Evolutionary conservation across 257 asterid species (phyloP).

Genomic region (Nicotiana otophora): DNA sequence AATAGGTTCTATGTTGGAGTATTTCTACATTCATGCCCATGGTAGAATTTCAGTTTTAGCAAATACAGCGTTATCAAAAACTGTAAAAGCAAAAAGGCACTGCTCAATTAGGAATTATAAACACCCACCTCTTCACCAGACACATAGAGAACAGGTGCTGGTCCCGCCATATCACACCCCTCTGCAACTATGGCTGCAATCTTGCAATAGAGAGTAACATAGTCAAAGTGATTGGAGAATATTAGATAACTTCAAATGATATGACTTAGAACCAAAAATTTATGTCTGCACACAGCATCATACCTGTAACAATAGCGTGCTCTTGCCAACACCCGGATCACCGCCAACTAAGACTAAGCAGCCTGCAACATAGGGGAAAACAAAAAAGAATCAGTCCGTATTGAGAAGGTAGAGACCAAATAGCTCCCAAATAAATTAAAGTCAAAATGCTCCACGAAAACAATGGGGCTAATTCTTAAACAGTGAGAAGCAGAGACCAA

Average conservation of each 20-base stretch:
- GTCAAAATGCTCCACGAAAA: not conserved
- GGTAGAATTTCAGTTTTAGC: not conserved
- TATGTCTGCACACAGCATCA: slow-evolving; percentile 6
- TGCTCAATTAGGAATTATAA: not conserved
- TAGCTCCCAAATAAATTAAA: not conserved
- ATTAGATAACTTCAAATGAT: slow-evolving; percentile 2
- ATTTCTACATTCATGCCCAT: not conserved
- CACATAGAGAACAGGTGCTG: slow-evolving; percentile 77
- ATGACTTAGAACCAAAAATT: not conserved
- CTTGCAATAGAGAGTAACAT: slow-evolving; percentile 34
- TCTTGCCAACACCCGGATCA: slow-evolving; percentile 98
- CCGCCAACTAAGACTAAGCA: slow-evolving; percentile 92
- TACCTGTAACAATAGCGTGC: slow-evolving; percentile 92
- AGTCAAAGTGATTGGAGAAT: slow-evolving; percentile 14
- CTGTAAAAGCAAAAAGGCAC: not conserved
- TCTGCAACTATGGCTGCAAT: slow-evolving; percentile 76
- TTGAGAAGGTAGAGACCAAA: not conserved
- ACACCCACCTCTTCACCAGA: slow-evolving; percentile 93
- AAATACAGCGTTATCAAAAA: not conserved
- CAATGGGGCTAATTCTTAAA: not conserved
- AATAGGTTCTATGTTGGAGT: not conserved
- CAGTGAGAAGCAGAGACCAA: not conserved
- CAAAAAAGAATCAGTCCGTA: slow-evolving; percentile 3
- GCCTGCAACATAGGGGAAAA: slow-evolving; percentile 34
- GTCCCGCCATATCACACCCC: slow-evolving; percentile 38